These are phyloP conservation scores for Dryadomyces sulphureus DNA, from an alignment of 2,329 filamentous ascomycete species.

Conservation along the genomic window DNA sequence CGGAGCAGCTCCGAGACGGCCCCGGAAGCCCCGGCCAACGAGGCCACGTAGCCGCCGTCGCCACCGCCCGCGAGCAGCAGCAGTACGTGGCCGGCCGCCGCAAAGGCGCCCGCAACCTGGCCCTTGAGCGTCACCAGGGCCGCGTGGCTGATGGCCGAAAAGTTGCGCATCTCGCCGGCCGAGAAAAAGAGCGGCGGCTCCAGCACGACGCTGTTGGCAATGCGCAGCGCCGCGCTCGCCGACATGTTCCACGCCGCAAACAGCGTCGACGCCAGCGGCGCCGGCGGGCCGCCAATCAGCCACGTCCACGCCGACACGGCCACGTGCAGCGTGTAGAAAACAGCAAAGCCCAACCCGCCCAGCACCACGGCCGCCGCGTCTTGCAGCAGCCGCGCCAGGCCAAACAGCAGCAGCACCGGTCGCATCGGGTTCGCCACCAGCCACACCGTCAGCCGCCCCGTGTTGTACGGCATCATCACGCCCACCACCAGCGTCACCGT, in stretches of 20 bases:
- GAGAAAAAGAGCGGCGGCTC: constrained; percentile 37
- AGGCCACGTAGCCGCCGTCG: constrained; percentile 5
- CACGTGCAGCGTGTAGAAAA: constrained; percentile 22
- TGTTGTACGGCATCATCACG: constrained; percentile 82
- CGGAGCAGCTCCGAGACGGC: no score
- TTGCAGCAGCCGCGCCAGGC: constrained; percentile 62
- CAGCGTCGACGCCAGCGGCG: constrained; percentile 7
- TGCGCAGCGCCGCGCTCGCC: constrained; percentile 27
- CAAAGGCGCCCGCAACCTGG: constrained; percentile 27
- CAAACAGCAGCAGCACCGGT: constrained; percentile 57
- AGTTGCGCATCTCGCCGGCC: constrained; percentile 53
- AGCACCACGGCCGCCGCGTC: constrained; percentile 55
- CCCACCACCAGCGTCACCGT: constrained; percentile 73
- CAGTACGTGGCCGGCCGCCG: constrained; percentile 19
- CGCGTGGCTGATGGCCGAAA: constrained; percentile 62
- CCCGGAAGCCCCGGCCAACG: background rate
- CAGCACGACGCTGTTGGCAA: constrained; percentile 33
- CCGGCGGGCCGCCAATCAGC: constrained; percentile 11
- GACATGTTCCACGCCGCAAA: constrained; percentile 25
- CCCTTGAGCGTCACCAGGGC: constrained; percentile 47
- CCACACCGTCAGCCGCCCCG: constrained; percentile 72
- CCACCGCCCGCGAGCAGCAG: background rate
- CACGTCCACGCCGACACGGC: constrained; percentile 22
- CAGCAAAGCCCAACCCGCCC: constrained; percentile 33
- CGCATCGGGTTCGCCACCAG: constrained; percentile 66